Evolutionary conservation across 1,284 basidiomycete genomes (phyloP), one percentile per base, ranked within the genome.

Genomic region (Tetrapyrgos nigripes): DNA sequence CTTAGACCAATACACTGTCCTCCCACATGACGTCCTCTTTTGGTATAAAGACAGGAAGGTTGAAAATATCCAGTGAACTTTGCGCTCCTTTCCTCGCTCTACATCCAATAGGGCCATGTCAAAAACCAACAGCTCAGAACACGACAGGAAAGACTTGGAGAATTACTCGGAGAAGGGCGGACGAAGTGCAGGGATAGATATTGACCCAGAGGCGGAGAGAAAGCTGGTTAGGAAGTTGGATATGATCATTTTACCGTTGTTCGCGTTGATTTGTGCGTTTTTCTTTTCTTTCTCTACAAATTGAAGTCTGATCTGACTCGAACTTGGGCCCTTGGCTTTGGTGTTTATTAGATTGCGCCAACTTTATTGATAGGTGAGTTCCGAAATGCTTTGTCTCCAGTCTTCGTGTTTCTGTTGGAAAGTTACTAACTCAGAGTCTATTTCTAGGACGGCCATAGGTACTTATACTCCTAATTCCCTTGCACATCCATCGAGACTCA

Each of bases 361-460:
- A 81, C 59, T 81, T 80, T 55, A 75, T 81, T 57, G 80, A 82
- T 49, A 65, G 70, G 69, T 68, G 47, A 33, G 62, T 19, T 8
- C 6, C 31, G 21, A 47, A 19, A 24, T 44, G 24, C 40, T 23
- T 40, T 53, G 28, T 46, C 27, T 23, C 17, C 23, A 26, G 1
- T 9, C 45, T 10, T 9, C 31, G 3, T 40, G 26, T 61, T 19
- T 17, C 44, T n/a, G 11, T 4, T 23, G 6, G 19, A 21, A 6
- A 27, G 24, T n/a, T 10, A 4, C 19, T 31, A 6, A 6, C 24
- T 59, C 14, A 21, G 17, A 27, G 9, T 45, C 37, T 28, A 19
- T 11, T 8, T 31, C 6, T 47, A 69, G 68, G 48, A 73, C 70
- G 19, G 70, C 70, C 1, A 69, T 73, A 50, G 70, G 71, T 63